Conservation (phyloP, 2,329 filamentous ascomycete genomes). For the Cytospora piceicola region DNA sequence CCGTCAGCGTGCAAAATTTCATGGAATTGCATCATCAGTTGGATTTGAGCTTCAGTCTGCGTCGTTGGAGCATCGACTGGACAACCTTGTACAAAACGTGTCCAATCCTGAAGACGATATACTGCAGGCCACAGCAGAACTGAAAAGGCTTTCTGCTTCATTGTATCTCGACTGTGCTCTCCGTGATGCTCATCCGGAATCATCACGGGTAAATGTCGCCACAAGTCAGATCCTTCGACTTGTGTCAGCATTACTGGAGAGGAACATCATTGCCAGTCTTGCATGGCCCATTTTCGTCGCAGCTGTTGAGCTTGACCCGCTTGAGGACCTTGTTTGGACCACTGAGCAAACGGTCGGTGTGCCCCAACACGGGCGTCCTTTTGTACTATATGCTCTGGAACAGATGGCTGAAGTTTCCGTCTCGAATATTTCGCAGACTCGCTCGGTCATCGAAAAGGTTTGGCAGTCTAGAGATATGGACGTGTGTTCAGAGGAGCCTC, state of each 20-base stretch:
- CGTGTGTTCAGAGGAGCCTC: not conserved
- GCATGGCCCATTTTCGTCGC: conserved; percentile 50
- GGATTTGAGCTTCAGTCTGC: conserved; percentile 41
- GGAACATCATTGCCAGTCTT: conserved; percentile 41
- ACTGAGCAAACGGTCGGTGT: conserved; percentile 28
- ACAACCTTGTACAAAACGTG: conserved; percentile 31
- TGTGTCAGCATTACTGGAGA: conserved; percentile 41
- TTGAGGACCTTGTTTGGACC: conserved; percentile 42
- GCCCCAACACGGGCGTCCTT: conserved; percentile 41
- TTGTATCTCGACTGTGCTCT: conserved; percentile 52
- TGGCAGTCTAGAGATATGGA: conserved; percentile 49
- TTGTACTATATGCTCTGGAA: conserved; percentile 46
- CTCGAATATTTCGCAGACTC: conserved; percentile 48
- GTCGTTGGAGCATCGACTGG: conserved; percentile 40
- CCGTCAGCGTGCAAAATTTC: conserved; percentile 38
- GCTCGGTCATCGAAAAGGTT: conserved; percentile 51
- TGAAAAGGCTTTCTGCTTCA: conserved; percentile 48
- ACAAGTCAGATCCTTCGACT: conserved; percentile 43
- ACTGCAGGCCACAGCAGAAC: conserved; percentile 43
- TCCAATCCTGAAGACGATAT: conserved; percentile 37
- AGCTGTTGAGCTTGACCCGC: conserved; percentile 44
- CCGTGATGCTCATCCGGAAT: conserved; percentile 46
- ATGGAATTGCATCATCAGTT: conserved; percentile 37
- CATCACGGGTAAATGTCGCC: conserved; percentile 34
- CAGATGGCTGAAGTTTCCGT: conserved; percentile 47